phyloP scores from a whole-genome alignment of 768 basidiomycete genomes.

The Hysterangium stoloniferum region DNA sequence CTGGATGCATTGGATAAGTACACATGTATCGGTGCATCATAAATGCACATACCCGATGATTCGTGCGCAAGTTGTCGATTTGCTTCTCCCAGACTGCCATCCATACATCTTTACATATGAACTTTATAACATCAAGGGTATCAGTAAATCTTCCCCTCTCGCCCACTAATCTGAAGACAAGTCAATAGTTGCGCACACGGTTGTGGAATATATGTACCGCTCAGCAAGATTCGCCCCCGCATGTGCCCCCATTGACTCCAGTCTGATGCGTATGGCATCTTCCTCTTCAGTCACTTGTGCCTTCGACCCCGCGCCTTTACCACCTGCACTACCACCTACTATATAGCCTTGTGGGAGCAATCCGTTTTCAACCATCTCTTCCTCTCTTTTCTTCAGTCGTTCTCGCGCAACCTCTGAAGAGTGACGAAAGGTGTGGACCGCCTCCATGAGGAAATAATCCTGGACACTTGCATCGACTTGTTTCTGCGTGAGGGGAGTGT shows the following conservation, averaged over 20 bases:
- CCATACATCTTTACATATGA: slow-evolving; percentile 97
- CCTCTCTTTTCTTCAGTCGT: slow-evolving; percentile 60
- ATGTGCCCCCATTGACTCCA: slow-evolving; percentile 80
- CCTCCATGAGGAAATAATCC: slow-evolving; percentile 84
- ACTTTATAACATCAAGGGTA: slow-evolving; percentile 87
- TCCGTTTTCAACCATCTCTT: slow-evolving; percentile 74
- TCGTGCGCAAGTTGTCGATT: slow-evolving; percentile 91
- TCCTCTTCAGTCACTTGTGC: slow-evolving; percentile 48
- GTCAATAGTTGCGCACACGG: not conserved
- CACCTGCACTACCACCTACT: slow-evolving; percentile 12
- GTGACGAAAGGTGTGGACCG: slow-evolving; percentile 63
- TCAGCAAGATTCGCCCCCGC: slow-evolving; percentile 84
- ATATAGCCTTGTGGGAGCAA: slow-evolving; percentile 31
- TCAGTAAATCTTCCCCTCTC: slow-evolving; percentile 70
- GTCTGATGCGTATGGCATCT: slow-evolving; percentile 53
- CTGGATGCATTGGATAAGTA: slow-evolving; percentile 30
- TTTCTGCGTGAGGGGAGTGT: not conserved
- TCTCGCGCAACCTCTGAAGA: slow-evolving; percentile 68
- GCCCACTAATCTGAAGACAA: slow-evolving; percentile 65
- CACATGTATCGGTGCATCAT: not conserved
- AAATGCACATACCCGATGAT: slow-evolving; percentile 63
- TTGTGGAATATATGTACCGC: slow-evolving; percentile 41
- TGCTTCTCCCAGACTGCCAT: slow-evolving; percentile 88
- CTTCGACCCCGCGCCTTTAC: slow-evolving; percentile 12
- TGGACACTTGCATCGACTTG: slow-evolving; percentile 9